Conservation (phyloP, 192 early-diverging fungal genomes). For the Phycomyces blakesleeanus region DNA sequence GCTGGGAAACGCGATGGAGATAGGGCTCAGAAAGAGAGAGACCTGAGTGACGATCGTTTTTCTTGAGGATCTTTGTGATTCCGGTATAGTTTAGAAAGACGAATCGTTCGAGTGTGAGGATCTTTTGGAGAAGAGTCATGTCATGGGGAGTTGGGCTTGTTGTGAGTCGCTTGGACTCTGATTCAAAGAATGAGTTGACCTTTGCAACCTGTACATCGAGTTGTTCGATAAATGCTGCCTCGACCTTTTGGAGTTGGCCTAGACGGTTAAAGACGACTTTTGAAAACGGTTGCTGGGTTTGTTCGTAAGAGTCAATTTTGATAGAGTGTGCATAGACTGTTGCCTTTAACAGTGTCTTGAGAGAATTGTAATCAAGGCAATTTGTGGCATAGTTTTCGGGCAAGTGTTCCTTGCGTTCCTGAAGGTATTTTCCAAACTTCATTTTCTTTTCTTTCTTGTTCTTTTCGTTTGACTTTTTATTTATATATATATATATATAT, state of each 20-base stretch:
- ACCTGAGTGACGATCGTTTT: conserved; percentile 81
- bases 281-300: conserved; percentile 50
- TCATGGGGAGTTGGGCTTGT: conserved; percentile 23
- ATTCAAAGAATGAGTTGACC: conserved; percentile 47
- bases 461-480: too few species aligned
- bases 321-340: conserved; percentile 52
- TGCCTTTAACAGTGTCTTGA: conserved; percentile 65
- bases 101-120: conserved; percentile 73
- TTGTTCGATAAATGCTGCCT: conserved; percentile 63
- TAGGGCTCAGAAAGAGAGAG: conserved; percentile 68
- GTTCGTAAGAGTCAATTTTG: conserved; percentile 37
- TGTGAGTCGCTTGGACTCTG: conserved; percentile 24
- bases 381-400: conserved; percentile 61
- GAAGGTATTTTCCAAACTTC: conserved; percentile 74
- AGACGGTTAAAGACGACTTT: conserved; percentile 54
- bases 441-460: conserved; percentile 44
- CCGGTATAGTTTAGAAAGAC: conserved; percentile 86
- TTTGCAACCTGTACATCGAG: conserved; percentile 66
- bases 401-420: conserved; percentile 59
- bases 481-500: too few species aligned
- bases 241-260: conserved; percentile 49
- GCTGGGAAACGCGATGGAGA: conserved; percentile 47
- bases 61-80: conserved; percentile 84
- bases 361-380: conserved; percentile 68
- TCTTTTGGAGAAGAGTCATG: conserved; percentile 49